Evolutionary conservation across 106 monocot genomes (phyloP).

Genomic region (Amphibolis antarctica): DNA sequence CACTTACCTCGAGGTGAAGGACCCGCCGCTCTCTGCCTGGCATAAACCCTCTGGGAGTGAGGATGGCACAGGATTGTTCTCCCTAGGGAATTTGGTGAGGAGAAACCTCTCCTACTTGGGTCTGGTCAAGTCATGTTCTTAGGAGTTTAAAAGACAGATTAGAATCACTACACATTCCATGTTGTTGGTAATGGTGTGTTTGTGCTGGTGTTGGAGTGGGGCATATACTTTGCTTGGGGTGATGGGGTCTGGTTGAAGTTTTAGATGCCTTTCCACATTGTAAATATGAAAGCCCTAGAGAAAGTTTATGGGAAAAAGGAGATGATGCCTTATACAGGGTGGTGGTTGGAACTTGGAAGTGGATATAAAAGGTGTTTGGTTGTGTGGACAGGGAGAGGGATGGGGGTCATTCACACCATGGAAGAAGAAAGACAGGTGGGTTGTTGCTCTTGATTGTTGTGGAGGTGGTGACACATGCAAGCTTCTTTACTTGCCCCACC

Average conservation of each 20-base stretch:
- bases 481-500: too few species aligned
- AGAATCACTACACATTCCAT: too few species aligned
- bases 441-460: not conserved
- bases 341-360: too few species aligned
- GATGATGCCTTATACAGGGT: too few species aligned
- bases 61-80: slow-evolving; percentile 28
- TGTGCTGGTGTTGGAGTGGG: too few species aligned
- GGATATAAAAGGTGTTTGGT: not conserved
- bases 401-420: not conserved
- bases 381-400: not conserved
- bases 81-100: slow-evolving; percentile 40
- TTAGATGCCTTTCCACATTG: not conserved
- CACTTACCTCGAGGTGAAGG: slow-evolving; percentile 29
- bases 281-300: not conserved
- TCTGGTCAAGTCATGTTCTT: slow-evolving; percentile 41
- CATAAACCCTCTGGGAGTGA: slow-evolving; percentile 2
- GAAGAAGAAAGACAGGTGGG: not conserved
- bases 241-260: not conserved
- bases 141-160: not conserved
- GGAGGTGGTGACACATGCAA: not conserved
- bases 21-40: slow-evolving; percentile 14
- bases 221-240: not conserved
- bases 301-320: too few species aligned
- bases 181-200: too few species aligned
- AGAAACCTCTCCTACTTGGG: slow-evolving; percentile 51